Conservation (phyloP, 2,329 filamentous ascomycete genomes). For the Chaetomiaceae sp. region DNA sequence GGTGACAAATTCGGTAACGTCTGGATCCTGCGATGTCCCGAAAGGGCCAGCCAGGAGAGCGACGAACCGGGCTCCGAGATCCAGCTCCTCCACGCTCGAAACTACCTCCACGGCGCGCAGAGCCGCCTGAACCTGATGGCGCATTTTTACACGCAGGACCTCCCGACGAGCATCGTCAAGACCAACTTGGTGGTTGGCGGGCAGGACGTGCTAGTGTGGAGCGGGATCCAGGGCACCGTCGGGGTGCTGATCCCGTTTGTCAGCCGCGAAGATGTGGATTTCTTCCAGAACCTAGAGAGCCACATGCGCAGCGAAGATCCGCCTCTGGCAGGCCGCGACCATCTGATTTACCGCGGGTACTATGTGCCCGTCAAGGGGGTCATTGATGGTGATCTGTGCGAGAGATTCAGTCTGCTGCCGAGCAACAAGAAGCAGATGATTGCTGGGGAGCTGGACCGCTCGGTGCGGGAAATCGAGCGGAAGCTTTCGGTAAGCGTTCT, state of each 20-base stretch:
- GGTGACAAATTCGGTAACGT: constrained; percentile 98
- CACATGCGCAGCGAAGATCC: constrained; percentile 83
- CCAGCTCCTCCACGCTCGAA: constrained; percentile 84
- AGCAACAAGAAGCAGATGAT: constrained; percentile 94
- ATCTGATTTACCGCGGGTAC: constrained; percentile 92
- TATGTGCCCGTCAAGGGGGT: constrained; percentile 95
- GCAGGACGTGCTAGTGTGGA: constrained; percentile 88
- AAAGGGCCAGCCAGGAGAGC: constrained; percentile 80
- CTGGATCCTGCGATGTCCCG: constrained; percentile 83
- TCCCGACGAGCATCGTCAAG: constrained; percentile 86
- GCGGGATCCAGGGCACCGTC: constrained; percentile 88
- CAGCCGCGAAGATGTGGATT: constrained; percentile 89
- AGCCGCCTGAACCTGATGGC: constrained; percentile 80
- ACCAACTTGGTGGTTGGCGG: constrained; percentile 86
- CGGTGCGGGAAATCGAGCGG: constrained; percentile 87
- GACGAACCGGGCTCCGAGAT: constrained; percentile 89
- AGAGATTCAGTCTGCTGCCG: constrained; percentile 78
- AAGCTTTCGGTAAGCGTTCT: constrained; percentile 67
- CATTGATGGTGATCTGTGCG: constrained; percentile 94
- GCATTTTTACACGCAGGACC: constrained; percentile 88
- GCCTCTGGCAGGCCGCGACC: constrained; percentile 85
- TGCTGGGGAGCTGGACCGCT: constrained; percentile 85
- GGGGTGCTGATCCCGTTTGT: constrained; percentile 91
- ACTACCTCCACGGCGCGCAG: constrained; percentile 84
- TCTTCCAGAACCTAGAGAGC: constrained; percentile 91